These are phyloP conservation scores for Lepidium campestre DNA, from an alignment of 441 rosid species.

Conservation along the genomic window DNA sequence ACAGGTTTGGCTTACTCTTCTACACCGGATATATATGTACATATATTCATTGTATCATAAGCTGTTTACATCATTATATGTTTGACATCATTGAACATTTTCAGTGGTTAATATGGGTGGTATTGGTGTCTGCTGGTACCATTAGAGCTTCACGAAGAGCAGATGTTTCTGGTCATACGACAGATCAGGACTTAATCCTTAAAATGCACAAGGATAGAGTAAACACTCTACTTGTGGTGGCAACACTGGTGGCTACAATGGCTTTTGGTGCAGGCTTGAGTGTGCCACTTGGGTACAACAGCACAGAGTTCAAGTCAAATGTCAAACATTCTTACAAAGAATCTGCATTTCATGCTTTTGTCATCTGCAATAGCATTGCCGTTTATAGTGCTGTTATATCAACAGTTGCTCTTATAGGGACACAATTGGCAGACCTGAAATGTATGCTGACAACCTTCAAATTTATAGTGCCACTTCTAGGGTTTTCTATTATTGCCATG, in stretches of 20 bases:
- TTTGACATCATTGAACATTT: neutral
- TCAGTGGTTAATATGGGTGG: constrained; percentile 12
- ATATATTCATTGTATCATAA: neutral
- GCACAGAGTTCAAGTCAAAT: constrained; percentile 11
- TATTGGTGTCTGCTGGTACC: constrained; percentile 14
- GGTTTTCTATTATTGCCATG: constrained; percentile 13
- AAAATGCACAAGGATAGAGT: constrained; percentile 8
- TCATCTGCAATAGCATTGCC: constrained; percentile 17
- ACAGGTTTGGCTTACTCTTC: neutral
- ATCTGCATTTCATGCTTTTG: constrained; percentile 9
- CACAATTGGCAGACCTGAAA: constrained; percentile 18
- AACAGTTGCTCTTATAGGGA: constrained; percentile 18
- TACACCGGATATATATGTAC: neutral
- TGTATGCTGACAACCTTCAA: constrained; percentile 10
- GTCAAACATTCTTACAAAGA: constrained; percentile 1
- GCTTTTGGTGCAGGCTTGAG: constrained; percentile 20
- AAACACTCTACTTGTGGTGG: constrained; percentile 16
- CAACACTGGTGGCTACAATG: constrained; percentile 16
- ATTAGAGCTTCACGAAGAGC: neutral
- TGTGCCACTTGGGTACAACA: constrained; percentile 20
- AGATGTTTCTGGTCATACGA: neutral
- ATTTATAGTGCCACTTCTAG: constrained; percentile 10
- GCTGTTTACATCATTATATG: neutral
- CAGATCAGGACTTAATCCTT: neutral
- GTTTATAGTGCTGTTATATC: constrained; percentile 11